phyloP scores from a whole-genome alignment of 163 green algal genomes.

The Chloromonas sp. region DNA sequence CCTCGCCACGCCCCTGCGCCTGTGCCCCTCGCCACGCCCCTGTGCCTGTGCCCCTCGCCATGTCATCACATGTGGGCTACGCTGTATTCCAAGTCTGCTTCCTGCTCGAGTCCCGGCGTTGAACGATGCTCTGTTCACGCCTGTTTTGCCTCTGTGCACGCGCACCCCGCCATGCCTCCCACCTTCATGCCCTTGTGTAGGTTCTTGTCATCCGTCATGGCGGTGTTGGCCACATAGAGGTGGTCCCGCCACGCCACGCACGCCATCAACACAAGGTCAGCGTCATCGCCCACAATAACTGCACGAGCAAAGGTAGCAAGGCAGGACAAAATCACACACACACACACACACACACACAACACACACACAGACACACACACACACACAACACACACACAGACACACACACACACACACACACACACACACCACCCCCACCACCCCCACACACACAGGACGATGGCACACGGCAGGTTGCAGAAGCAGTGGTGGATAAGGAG shows the following conservation, averaged over 20 bases:
- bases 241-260: conserved; percentile 38
- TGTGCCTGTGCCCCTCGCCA: too few species aligned
- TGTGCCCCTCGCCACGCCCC: too few species aligned
- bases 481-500: too few species aligned
- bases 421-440: background rate
- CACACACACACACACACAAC: too few species aligned
- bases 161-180: background rate
- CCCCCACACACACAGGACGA: background rate
- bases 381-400: too few species aligned
- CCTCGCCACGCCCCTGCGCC: too few species aligned
- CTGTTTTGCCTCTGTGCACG: background rate
- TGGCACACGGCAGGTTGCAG: too few species aligned
- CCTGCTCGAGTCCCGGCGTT: too few species aligned
- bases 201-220: conserved; percentile 6
- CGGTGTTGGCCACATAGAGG: conserved; percentile 46
- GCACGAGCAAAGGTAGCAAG: background rate
- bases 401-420: background rate
- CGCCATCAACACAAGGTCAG: conserved; percentile 79
- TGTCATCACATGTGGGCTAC: too few species aligned
- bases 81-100: too few species aligned
- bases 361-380: too few species aligned
- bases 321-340: background rate
- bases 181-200: background rate
- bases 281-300: conserved; percentile 66
- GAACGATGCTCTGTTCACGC: background rate